Base-by-base conservation (phyloP, 345 rosid genomes). In the Populus davidiana region DNA sequence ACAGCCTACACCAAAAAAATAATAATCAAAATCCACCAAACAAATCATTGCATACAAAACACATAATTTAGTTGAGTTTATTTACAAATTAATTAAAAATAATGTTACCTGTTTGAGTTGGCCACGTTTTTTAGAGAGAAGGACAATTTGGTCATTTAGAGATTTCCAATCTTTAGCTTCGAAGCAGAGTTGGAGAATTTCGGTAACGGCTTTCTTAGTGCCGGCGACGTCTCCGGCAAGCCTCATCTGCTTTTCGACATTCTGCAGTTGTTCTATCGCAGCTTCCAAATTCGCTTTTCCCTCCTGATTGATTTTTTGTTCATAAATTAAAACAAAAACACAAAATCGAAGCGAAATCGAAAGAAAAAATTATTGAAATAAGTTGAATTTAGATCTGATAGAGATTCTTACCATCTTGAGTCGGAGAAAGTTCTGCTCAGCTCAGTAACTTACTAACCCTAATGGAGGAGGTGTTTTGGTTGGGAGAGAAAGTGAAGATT, bases 171-270 rank as follows among this genome's bases (percentile, higher is more conserved):
- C 97, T 52, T 89, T 90, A 1, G 92, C 99, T 64, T 93, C 88
- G 83, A 91, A 93, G 87, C 99, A 95, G 31, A 91, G 93, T 74
- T 89, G 82, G 44, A 95, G 76, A 79, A 93, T 93, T 29, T 93
- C 93, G 18, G 88, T 88, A 27, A 82, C 93, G 4, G 98, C 90
- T 86, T 90, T 91, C 80, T 86, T 94, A 23, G 95, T 91, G 9
- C 88, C 97, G 44, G 93, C 77, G 43, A 93, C 97, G 5, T 94
- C 96, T 23, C 92, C 92, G 64, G 93, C 92, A 4, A 88, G 80
- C 73, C 98, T 88, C 98, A 86, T 88, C 81, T 89, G 97, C 88
- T 94, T 93, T 91, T 93, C 98, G 16, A 83, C 91, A 72, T 87
- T 88, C 81, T 90, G 83, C 63, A 93, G 85, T 70, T 88, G 89